phyloP scores from a whole-genome alignment of 805 yeast genomes.

The Metschnikowia shivogae region DNA sequence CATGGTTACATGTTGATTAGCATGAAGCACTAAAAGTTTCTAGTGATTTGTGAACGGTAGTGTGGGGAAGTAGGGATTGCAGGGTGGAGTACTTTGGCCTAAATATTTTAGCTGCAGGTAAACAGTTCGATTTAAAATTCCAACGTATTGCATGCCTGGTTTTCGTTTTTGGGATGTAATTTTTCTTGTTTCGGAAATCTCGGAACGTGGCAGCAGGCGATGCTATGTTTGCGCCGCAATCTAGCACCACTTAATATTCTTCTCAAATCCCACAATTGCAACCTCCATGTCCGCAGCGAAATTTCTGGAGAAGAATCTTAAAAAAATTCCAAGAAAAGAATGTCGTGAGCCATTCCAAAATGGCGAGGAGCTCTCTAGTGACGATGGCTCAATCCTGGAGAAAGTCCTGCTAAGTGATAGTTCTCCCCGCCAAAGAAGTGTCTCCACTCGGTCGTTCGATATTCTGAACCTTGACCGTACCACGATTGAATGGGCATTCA shows the following conservation, averaged over 20 bases:
- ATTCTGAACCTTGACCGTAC: constrained; percentile 4
- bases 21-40: too few species aligned
- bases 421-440: background rate
- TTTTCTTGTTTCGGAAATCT: too few species aligned
- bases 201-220: too few species aligned
- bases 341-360: constrained; percentile 11
- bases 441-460: background rate
- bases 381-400: background rate
- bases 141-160: too few species aligned
- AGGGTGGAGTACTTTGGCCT: too few species aligned
- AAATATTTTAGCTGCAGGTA: too few species aligned
- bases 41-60: too few species aligned
- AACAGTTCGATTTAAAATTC: too few species aligned
- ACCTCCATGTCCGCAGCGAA: background rate
- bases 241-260: background rate
- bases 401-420: background rate
- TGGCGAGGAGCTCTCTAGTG: background rate
- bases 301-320: constrained; percentile 5
- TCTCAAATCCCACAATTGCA: background rate
- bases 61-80: too few species aligned
- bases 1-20: too few species aligned
- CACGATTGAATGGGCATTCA: constrained; percentile 10
- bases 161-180: too few species aligned
- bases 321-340: constrained; percentile 7
- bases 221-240: background rate